Evolutionary conservation across 1,284 basidiomycete species (phyloP), one percentile per base, ranked within the genome.

Genomic region (Ustilago tritici): DNA sequence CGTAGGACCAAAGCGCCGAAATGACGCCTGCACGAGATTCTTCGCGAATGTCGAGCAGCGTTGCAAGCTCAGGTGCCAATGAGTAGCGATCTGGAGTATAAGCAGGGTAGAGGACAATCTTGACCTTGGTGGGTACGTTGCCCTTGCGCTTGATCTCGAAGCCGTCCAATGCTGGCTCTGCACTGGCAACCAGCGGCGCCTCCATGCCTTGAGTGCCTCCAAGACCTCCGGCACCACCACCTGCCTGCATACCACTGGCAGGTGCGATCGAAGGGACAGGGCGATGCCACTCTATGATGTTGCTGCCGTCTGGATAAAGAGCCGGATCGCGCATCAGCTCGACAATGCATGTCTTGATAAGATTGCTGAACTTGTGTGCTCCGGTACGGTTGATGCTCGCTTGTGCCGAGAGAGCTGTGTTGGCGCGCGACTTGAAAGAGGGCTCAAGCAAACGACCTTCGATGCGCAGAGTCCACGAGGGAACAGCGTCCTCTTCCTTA

Each of bases 21-120:
- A 98, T 90, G 19, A 94, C 90, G 12, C 92, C 93, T 12, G 92
- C 88, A 31, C 94, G 90, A 43, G 93, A 95, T 43, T 94, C 95
- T 85, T 98, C 93, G 74, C 92, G 92, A 80, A 96, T 89, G 28
- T 91, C 92, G 46, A 98, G 88, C 35, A 96, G 87, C 50, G 89
- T 89, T 0, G 90, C 91, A 88, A 99, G 89, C 49, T 95, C 93
- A 0, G 92, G 90, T 5, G 91, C 88, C 15, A 98, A 89, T 83
- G 92, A 93, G 88, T 91, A 96, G 67, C 93, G 92, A 70, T 95
- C 93, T 0, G 95, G 95, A 58, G 90, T 91, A 81, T 97, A 94
- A 56, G 93, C 92, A 32, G 95, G 88, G 84, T 95, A 92, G 66
- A 98, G 88, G 23, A 94, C 87, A 40, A 98, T 89, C 54, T 94